Evolutionary conservation across 257 asterid species (phyloP).

Genomic region (Agastache rugosa): DNA sequence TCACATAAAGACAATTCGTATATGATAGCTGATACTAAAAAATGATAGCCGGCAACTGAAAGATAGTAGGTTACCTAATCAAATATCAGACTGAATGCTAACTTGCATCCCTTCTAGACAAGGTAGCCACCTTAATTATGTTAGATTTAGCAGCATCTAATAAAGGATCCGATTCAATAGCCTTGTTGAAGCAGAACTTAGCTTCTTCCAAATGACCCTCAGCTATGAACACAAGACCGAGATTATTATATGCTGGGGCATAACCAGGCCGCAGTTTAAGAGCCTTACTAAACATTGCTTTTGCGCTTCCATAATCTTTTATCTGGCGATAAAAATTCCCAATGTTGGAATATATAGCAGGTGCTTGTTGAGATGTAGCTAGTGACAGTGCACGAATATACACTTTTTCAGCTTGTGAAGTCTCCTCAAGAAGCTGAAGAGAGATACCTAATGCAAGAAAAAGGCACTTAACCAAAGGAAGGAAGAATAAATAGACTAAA

Average conservation of each 20-base stretch:
- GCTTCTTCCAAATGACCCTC: constrained; percentile 89
- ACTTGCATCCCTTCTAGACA: constrained; percentile 50
- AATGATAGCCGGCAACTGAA: not conserved
- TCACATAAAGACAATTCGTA: not conserved
- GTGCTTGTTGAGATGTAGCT: constrained; percentile 78
- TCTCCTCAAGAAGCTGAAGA: constrained; percentile 75
- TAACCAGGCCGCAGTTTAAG: constrained; percentile 95
- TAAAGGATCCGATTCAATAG: constrained; percentile 78
- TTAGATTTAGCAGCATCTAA: constrained; percentile 95
- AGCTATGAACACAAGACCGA: constrained; percentile 92
- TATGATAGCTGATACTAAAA: constrained; percentile 8
- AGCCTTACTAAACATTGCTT: constrained; percentile 92
- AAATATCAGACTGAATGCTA: constrained; percentile 34
- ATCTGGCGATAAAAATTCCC: constrained; percentile 88
- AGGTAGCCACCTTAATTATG: constrained; percentile 59
- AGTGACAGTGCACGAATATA: constrained; percentile 79
- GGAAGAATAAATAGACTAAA: constrained; percentile 5
- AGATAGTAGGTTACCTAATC: constrained; percentile 35
- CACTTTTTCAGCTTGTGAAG: constrained; percentile 80
- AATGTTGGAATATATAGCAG: constrained; percentile 75
- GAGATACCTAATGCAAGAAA: constrained; percentile 66
- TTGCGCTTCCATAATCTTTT: constrained; percentile 65
- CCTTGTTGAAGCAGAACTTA: constrained; percentile 81
- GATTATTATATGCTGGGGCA: constrained; percentile 96
- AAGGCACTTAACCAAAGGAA: constrained; percentile 15